phyloP scores from a whole-genome alignment of 495 filamentous ascomycete genomes.

The Hypoxylon crocopeplum region DNA sequence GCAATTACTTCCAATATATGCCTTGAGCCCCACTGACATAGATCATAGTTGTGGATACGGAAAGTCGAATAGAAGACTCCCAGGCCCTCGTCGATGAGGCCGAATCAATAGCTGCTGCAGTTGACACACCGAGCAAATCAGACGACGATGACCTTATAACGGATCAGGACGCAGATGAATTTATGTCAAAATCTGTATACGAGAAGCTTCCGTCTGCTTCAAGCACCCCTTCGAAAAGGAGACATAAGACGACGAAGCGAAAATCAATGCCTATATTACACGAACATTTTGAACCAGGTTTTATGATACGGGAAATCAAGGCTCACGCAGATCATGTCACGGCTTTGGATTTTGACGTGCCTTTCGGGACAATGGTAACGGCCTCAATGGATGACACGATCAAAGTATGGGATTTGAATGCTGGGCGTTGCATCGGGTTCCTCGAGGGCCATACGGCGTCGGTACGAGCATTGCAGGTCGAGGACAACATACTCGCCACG shows the following conservation, averaged over 20 bases:
- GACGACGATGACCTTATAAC: slow-evolving; percentile 59
- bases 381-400: slow-evolving; percentile 95
- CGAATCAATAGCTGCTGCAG: slow-evolving; percentile 59
- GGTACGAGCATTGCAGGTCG: slow-evolving; percentile 89
- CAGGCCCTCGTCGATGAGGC: slow-evolving; percentile 77
- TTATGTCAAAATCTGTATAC: slow-evolving; percentile 99
- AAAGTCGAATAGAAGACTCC: slow-evolving; percentile 84
- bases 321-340: slow-evolving; percentile 91
- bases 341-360: slow-evolving; percentile 91
- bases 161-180: slow-evolving; percentile 66
- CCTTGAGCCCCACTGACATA: slow-evolving; percentile 34
- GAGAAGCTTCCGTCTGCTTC: slow-evolving; percentile 79
- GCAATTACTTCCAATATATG: slow-evolving; percentile 38
- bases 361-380: slow-evolving; percentile 95
- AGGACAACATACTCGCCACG: slow-evolving; percentile 94
- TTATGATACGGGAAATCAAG: slow-evolving; percentile 83
- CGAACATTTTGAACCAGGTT: slow-evolving; percentile 92
- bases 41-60: slow-evolving; percentile 75
- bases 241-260: slow-evolving; percentile 67
- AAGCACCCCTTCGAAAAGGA: slow-evolving; percentile 60
- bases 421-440: slow-evolving; percentile 86
- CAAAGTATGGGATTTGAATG: slow-evolving; percentile 95
- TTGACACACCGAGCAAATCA: slow-evolving; percentile 59
- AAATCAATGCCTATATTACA: slow-evolving; percentile 95
- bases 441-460: slow-evolving; percentile 95